A percentile compares a stretch with the other conserved stretches of the same genome.
Conservation (phyloP, 1,284 basidiomycete genomes). For the Cutaneotrichosporon spelunceum region DNA sequence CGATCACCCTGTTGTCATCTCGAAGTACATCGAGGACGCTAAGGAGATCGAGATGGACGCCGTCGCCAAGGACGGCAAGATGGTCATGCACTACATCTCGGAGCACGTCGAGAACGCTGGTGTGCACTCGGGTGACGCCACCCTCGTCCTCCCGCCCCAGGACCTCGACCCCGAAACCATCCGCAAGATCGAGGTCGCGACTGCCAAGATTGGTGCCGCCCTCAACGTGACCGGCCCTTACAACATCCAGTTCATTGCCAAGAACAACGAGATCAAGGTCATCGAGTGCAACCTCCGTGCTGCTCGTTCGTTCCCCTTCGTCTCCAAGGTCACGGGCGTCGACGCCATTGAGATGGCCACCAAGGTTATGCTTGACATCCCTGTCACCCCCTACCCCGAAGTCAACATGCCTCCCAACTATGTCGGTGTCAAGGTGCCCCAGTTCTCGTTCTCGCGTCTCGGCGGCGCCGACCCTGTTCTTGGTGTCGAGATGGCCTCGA, state of each 20-base stretch:
- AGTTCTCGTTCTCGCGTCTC: conserved; percentile 94
- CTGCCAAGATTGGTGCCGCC: conserved; percentile 95
- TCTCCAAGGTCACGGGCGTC: conserved; percentile 94
- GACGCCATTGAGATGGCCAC: conserved; percentile 99
- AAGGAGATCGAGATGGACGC: conserved; percentile 99
- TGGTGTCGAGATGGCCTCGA: conserved; percentile 99
- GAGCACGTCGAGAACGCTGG: conserved; percentile 99
- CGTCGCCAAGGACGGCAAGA: conserved; percentile 91
- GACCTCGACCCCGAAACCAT: conserved; percentile 96
- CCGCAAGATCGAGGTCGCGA: conserved; percentile 91
- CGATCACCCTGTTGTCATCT: conserved; percentile 96
- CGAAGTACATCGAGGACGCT: conserved; percentile 98
- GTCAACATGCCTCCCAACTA: conserved; percentile 82
- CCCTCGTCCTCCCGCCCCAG: conserved; percentile 94
- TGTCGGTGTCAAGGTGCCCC: conserved; percentile 97
- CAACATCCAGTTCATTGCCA: conserved; percentile 99
- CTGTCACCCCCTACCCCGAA: conserved; percentile 87
- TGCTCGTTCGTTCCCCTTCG: conserved; percentile 97
- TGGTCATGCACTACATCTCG: conserved; percentile 99
- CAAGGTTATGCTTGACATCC: conserved; percentile 91
- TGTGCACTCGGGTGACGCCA: conserved; percentile 96
- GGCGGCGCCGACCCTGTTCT: conserved; percentile 95
- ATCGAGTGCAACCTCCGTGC: conserved; percentile 99
- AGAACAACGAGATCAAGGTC: conserved; percentile 99
- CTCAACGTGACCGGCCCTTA: conserved; percentile 97